These are phyloP conservation scores for Phaffomyces antillensis DNA, from an alignment of 805 yeast genomes.

Conservation along the genomic window DNA sequence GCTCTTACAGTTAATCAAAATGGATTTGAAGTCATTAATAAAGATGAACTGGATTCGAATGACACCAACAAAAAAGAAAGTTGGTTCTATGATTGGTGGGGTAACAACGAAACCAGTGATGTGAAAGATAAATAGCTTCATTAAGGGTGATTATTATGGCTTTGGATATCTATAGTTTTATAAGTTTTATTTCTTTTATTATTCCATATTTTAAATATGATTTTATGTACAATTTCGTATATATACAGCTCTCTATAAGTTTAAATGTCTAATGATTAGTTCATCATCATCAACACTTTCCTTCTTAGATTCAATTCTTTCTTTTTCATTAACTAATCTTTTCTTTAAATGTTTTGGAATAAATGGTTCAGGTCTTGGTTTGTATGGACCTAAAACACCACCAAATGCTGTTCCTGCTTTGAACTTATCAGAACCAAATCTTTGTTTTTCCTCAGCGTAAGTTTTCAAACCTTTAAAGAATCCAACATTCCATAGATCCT, in stretches of 20 bases:
- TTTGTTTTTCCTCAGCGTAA: slow-evolving; percentile 44
- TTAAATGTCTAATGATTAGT: slow-evolving; percentile 17
- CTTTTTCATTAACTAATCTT: slow-evolving; percentile 39
- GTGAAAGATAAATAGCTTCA: not conserved
- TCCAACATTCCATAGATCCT: slow-evolving; percentile 33
- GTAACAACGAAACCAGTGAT: not conserved
- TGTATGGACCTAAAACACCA: slow-evolving; percentile 54
- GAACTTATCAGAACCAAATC: slow-evolving; percentile 56
- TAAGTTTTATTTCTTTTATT: not conserved
- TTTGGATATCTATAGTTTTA: not conserved
- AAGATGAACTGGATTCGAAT: slow-evolving; percentile 17
- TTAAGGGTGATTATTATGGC: not conserved
- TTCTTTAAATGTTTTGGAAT: slow-evolving; percentile 44
- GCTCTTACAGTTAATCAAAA: slow-evolving; percentile 4
- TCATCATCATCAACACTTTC: slow-evolving; percentile 15
- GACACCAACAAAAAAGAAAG: not conserved
- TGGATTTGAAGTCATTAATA: slow-evolving; percentile 43
- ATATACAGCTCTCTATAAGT: slow-evolving; percentile 4
- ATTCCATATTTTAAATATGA: not conserved
- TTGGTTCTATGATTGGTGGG: not conserved
- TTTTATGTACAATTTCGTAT: slow-evolving; percentile 5
- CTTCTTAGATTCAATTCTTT: slow-evolving; percentile 14
- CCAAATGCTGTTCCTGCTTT: slow-evolving; percentile 69
- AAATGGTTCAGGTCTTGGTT: slow-evolving; percentile 58
- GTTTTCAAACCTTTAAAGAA: slow-evolving; percentile 41